Percentiles rank a stretch among this genome's conserved stretches.
These are phyloP conservation scores for Medicago truncatula DNA, from an alignment of 306 rosid species.

Conservation along the genomic window MtrunA17r5.0-ANR NC_053049.1:34413501-34414000, in stretches of 20 bases:
- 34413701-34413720: background rate
- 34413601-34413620: constrained; percentile 67
- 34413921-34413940: constrained; percentile 58
- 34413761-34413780: constrained; percentile 1
- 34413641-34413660: background rate
- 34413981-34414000: constrained; percentile 66
- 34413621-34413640: constrained; percentile 87
- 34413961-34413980: constrained; percentile 82
- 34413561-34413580: constrained; percentile 65
- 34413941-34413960: constrained; percentile 56
- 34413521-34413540: constrained; percentile 69
- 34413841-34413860: no score
- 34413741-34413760: background rate
- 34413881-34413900: constrained; percentile 57
- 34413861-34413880: no score
- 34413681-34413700: background rate
- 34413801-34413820: constrained; percentile 97
- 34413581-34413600: constrained; percentile 75
- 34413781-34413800: constrained; percentile 90
- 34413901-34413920: constrained; percentile 76
- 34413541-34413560: constrained; percentile 58
- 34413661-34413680: background rate
- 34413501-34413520: constrained; percentile 88
- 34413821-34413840: background rate
- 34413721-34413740: background rate